These are phyloP conservation scores for Lentinula lateritia DNA, from an alignment of 768 basidiomycete genomes.

Conservation along the genomic window DNA sequence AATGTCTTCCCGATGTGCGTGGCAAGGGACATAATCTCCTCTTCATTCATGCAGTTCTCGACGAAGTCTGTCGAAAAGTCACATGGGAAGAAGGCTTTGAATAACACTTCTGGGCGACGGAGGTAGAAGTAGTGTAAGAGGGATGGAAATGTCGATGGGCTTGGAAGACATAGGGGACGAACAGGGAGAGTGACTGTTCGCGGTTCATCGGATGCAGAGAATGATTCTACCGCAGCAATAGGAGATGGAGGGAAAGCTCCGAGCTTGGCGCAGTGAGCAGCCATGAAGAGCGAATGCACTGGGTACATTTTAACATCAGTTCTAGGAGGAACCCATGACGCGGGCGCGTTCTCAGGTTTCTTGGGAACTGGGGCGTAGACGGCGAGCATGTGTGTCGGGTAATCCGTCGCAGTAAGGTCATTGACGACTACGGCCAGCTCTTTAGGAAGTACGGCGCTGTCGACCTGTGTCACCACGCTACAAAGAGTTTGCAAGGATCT, in stretches of 20 bases:
- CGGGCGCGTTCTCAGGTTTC: conserved; percentile 14
- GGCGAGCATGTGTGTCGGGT: conserved; percentile 53
- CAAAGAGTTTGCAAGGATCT: conserved; percentile 36
- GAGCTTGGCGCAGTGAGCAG: conserved; percentile 61
- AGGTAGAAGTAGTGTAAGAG: conserved; percentile 67
- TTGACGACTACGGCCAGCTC: conserved; percentile 37
- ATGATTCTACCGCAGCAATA: conserved; percentile 18
- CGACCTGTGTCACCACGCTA: conserved; percentile 25
- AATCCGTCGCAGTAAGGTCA: conserved; percentile 19
- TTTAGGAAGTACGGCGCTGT: conserved; percentile 30
- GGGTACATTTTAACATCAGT: conserved; percentile 46
- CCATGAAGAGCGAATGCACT: conserved; percentile 65
- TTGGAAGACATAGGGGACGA: conserved; percentile 56
- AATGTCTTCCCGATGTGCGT: conserved; percentile 32
- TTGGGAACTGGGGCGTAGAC: conserved; percentile 24
- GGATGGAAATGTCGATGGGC: conserved; percentile 52
- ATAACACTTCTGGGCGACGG: conserved; percentile 44
- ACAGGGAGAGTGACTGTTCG: conserved; percentile 48
- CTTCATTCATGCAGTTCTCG: conserved; percentile 12
- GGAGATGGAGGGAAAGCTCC: conserved; percentile 43
- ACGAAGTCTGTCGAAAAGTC: conserved; percentile 38
- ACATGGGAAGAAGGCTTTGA: conserved; percentile 53
- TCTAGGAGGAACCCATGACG: conserved; percentile 13
- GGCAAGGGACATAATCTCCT: conserved; percentile 21
- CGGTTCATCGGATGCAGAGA: conserved; percentile 24